Evolutionary conservation across 805 yeast species (phyloP).

Genomic region (Ogataea nonfermentans): DNA sequence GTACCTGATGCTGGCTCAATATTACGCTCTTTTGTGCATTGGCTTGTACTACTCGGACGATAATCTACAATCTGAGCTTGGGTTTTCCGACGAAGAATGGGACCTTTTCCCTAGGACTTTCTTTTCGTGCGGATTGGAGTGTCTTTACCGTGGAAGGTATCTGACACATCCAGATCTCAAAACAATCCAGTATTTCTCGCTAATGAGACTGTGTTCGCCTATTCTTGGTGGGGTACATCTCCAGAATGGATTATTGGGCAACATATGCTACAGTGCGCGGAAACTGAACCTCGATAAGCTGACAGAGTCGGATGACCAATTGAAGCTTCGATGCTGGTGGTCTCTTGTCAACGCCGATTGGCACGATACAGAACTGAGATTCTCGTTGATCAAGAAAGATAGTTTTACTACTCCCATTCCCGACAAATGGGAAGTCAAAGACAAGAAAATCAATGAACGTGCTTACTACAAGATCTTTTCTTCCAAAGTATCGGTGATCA

Average conservation of each 20-base stretch:
- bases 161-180: constrained; percentile 26
- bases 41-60: constrained; percentile 26
- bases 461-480: background rate
- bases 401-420: constrained; percentile 15
- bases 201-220: constrained; percentile 25
- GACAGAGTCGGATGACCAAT: constrained; percentile 4
- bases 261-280: constrained; percentile 21
- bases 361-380: constrained; percentile 26
- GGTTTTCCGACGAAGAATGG: constrained; percentile 20
- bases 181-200: constrained; percentile 24
- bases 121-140: constrained; percentile 29
- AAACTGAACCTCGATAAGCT: constrained; percentile 22
- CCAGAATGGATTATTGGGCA: constrained; percentile 18
- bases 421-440: background rate
- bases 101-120: constrained; percentile 25
- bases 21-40: constrained; percentile 30
- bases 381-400: constrained; percentile 13
- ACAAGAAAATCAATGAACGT: background rate
- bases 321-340: constrained; percentile 27
- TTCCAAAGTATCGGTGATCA: constrained; percentile 1
- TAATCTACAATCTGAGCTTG: constrained; percentile 13
- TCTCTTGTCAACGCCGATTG: constrained; percentile 28
- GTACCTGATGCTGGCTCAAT: constrained; percentile 29
- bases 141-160: constrained; percentile 30
- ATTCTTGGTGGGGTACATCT: constrained; percentile 28